phyloP scores from a whole-genome alignment of 2,329 filamentous ascomycete genomes.

The Decorospora gaudefroyi region DNA sequence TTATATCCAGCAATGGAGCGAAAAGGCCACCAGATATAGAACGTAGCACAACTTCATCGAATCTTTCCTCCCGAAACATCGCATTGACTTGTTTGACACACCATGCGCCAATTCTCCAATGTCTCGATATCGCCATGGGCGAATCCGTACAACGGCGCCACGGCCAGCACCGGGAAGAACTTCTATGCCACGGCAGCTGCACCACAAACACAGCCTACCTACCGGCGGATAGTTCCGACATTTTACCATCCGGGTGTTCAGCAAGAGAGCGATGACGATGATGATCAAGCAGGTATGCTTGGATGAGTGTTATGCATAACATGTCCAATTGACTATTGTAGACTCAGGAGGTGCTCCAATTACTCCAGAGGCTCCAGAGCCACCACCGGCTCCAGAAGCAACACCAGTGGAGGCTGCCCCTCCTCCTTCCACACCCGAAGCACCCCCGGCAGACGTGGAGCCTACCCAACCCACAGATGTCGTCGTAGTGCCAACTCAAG shows the following conservation, averaged over 20 bases:
- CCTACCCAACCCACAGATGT: slow-evolving; percentile 8
- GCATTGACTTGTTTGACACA: slow-evolving; percentile 28
- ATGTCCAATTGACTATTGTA: slow-evolving; percentile 27
- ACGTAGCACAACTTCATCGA: slow-evolving; percentile 39
- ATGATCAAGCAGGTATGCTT: slow-evolving; percentile 26
- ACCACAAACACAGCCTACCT: slow-evolving; percentile 22
- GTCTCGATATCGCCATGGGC: slow-evolving; percentile 44
- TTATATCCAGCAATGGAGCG: slow-evolving; percentile 41
- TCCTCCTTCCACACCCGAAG: slow-evolving; percentile 13
- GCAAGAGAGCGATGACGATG: slow-evolving; percentile 21
- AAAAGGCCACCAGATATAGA: slow-evolving; percentile 36
- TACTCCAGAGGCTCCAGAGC: slow-evolving; percentile 24
- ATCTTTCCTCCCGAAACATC: slow-evolving; percentile 25
- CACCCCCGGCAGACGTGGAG: slow-evolving; percentile 3
- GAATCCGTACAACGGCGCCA: slow-evolving; percentile 34
- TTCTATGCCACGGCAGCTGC: slow-evolving; percentile 20
- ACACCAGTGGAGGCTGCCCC: slow-evolving; percentile 2
- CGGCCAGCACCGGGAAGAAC: slow-evolving; percentile 21
- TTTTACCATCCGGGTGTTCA: slow-evolving; percentile 33
- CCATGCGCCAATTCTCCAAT: slow-evolving; percentile 39
- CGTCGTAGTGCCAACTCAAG: slow-evolving; percentile 9
- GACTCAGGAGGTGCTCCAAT: slow-evolving; percentile 28
- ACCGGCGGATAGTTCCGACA: slow-evolving; percentile 33
- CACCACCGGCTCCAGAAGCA: slow-evolving; percentile 12
- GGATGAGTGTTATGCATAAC: slow-evolving; percentile 1